Evolutionary conservation across 768 basidiomycete genomes (phyloP), one percentile per base, ranked within the genome.

Genomic region (Suillus ampliporus): DNA sequence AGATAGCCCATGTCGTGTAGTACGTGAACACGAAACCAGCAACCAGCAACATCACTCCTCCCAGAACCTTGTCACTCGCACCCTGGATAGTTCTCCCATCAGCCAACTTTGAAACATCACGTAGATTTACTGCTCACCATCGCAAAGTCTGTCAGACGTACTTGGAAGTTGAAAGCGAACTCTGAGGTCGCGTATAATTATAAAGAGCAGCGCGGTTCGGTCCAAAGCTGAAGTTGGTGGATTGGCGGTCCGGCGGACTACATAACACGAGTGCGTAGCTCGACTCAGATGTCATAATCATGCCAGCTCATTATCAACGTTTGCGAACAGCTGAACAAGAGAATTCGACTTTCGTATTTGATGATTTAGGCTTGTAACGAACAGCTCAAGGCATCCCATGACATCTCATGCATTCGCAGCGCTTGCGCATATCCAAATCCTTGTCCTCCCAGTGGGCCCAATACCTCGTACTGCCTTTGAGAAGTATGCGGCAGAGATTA

Each of bases 1-100:
- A 78, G 59, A 97, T 83, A 15, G 95, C 89, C 96, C 96, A 98
- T 31, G 84, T 82, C 2, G 96, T 95, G 76, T 98, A 99, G 75
- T 98, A 98, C 11, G 84, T 79, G 79, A 97, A 97, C 41, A 92
- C 85, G 48, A 87, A 74, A 7, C 86, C 83, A 38, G 94, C 93
- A 64, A 85, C 82, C 65, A 92, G 80, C 72, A 97, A 85, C 91
- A 97, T 93, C 47, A 79, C 68, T 35, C 89, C 86, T 57, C 95
- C 95, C 11, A 95, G 77, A 47, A 82, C 79, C 80, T 92, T 95
- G 78, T 97, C 95, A 67, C 89, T 91, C 67, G 84, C 74, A 44
- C 86, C 89, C 95, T 97, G 62, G 38, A 13, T n/a, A n/a, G 23
- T 48, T 38, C 31, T 26, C 38, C 23, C 54, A 56, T 56, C 26